Evolutionary conservation across 2,329 filamentous ascomycete genomes (phyloP), one percentile per base, ranked within the genome.

Genomic region (Fusarium tanahbumbuense): DNA sequence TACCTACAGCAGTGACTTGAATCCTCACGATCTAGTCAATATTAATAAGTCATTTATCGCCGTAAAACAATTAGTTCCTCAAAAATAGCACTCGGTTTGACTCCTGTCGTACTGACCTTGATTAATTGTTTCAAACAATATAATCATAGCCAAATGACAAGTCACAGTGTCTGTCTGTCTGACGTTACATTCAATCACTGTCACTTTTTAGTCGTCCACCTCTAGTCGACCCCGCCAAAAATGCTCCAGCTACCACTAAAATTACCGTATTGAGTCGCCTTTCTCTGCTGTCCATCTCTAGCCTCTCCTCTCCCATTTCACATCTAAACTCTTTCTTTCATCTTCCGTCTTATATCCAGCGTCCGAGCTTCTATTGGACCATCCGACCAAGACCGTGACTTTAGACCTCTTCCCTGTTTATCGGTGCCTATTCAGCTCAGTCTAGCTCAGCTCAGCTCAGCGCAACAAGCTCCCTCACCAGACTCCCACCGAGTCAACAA

Each of bases 361-460:
- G 30, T n/a, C 40, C 41, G 23, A 41, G 44, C 20, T 25, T 57
- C 57, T 52, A 67, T 70, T 65, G 54, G 57, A 47, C 25, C 37
- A 27, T 45, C 47, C 32, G 27, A 56, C 42, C 60, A 47, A 61
- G 23, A 12, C 28, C 45, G 58, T 55, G 50, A 57, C 42, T 45
- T 59, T 46, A 46, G 25, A 60, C 47, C 56, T 44, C 44, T 22
- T 60, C 68, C 60, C 71, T 60, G 59, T 61, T 67, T 42, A 50
- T 69, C 64, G 68, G 56, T 67, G 63, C 44, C 56, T 60, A 18
- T 28, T 42, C 44, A 20, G 34, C 11, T 30, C 25, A n/a, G 28
- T 50, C 16, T 34, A 50, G 47, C n/a, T 40, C 22, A 40, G 28
- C 48, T 52, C 32, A 15, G 23, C 37, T 40, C 32, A 60, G 48